phyloP scores from a whole-genome alignment of 2,329 filamentous ascomycete genomes.

The Fusarium albosuccineum region DNA sequence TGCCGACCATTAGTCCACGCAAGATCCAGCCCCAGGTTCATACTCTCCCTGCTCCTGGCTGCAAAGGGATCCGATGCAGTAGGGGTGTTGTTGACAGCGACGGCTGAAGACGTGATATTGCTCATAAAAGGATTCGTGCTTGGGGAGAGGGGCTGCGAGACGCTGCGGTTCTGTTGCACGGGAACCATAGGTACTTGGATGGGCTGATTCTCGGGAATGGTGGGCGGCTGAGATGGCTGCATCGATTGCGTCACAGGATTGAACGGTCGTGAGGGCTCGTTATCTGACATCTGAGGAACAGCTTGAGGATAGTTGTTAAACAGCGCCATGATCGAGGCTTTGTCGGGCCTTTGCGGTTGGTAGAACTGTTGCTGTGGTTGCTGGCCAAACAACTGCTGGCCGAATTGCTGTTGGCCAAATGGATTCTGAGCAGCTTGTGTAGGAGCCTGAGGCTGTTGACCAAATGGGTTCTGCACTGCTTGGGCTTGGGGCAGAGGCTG shows the following conservation, averaged over 20 bases:
- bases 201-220: slow-evolving; percentile 48
- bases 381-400: slow-evolving; percentile 38
- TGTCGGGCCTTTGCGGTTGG: slow-evolving; percentile 70
- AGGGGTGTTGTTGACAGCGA: slow-evolving; percentile 39
- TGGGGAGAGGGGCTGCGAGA: slow-evolving; percentile 54
- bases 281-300: slow-evolving; percentile 55
- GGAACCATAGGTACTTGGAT: slow-evolving; percentile 44
- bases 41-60: slow-evolving; percentile 75
- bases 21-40: slow-evolving; percentile 74
- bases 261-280: slow-evolving; percentile 45
- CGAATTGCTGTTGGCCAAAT: slow-evolving; percentile 31
- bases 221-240: slow-evolving; percentile 43
- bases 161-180: slow-evolving; percentile 43
- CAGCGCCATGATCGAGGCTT: slow-evolving; percentile 80
- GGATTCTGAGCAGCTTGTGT: too few species aligned
- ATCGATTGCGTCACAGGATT: slow-evolving; percentile 18
- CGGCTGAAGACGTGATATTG: slow-evolving; percentile 45
- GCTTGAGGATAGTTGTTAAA: slow-evolving; percentile 74
- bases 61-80: slow-evolving; percentile 59
- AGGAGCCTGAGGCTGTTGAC: slow-evolving; percentile 9
- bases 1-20: slow-evolving; percentile 78
- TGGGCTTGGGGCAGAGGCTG: slow-evolving; percentile 16
- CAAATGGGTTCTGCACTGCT: slow-evolving; percentile 26
- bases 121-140: slow-evolving; percentile 71
- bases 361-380: slow-evolving; percentile 53